Percentiles rank a stretch among this genome's conserved stretches.
Conservation (phyloP, 2,329 filamentous ascomycete species). For the Ilyonectria robusta region DNA sequence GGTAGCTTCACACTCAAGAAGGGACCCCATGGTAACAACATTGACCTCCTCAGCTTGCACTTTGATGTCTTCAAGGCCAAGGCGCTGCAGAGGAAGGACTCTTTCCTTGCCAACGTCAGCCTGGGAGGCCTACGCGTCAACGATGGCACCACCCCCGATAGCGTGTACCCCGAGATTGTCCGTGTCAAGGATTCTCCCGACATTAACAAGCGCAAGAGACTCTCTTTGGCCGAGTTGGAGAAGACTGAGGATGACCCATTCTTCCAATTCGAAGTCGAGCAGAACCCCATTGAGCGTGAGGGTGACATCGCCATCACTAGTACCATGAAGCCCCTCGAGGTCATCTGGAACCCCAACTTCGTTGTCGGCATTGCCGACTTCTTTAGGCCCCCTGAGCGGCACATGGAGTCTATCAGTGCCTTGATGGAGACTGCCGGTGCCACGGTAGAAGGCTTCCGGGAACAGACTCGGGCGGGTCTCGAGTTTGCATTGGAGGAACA, state of each 20-base stretch:
- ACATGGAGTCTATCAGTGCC: slow-evolving; percentile 98
- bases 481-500: slow-evolving; percentile 98
- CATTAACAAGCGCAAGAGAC: slow-evolving; percentile 59
- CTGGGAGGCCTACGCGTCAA: slow-evolving; percentile 95
- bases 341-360: slow-evolving; percentile 97
- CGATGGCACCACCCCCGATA: slow-evolving; percentile 93
- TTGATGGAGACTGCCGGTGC: slow-evolving; percentile 96
- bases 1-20: slow-evolving; percentile 96
- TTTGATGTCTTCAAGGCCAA: slow-evolving; percentile 97
- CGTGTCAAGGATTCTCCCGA: slow-evolving; percentile 89
- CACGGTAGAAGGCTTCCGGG: slow-evolving; percentile 93
- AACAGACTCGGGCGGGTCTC: slow-evolving; percentile 94
- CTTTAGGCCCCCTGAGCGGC: slow-evolving; percentile 94
- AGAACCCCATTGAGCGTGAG: slow-evolving; percentile 93
- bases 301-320: slow-evolving; percentile 92
- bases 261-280: slow-evolving; percentile 93
- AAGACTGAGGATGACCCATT: slow-evolving; percentile 77
- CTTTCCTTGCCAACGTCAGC: slow-evolving; percentile 88
- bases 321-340: slow-evolving; percentile 94
- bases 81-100: slow-evolving; percentile 90
- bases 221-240: slow-evolving; percentile 70
- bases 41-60: slow-evolving; percentile 89
- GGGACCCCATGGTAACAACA: slow-evolving; percentile 70
- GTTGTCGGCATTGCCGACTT: slow-evolving; percentile 93
- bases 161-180: slow-evolving; percentile 94